phyloP scores from a whole-genome alignment of 805 yeast species.

The Millerozyma miso region DNA sequence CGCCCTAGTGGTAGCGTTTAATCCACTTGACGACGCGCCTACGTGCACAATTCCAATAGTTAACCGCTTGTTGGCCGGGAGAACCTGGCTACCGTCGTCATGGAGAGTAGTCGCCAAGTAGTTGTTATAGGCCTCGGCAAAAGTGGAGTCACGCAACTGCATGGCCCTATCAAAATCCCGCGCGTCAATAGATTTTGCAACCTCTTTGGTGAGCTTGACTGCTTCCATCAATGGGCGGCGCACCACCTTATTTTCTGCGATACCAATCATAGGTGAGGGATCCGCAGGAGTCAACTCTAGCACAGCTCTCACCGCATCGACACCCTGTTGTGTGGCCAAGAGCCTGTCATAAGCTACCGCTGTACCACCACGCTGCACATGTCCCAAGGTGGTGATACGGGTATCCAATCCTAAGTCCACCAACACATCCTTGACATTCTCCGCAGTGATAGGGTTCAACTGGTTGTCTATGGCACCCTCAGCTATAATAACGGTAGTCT shows the following conservation, averaged over 20 bases:
- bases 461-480: constrained; percentile 79
- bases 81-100: constrained; percentile 31
- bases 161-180: constrained; percentile 70
- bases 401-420: constrained; percentile 72
- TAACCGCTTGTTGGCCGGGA: constrained; percentile 50
- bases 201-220: constrained; percentile 64
- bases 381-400: constrained; percentile 73
- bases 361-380: constrained; percentile 80
- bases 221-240: constrained; percentile 70
- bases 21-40: constrained; percentile 79
- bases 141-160: constrained; percentile 65
- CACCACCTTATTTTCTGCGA: constrained; percentile 65
- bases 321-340: constrained; percentile 76
- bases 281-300: constrained; percentile 62
- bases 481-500: constrained; percentile 76
- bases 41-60: constrained; percentile 69
- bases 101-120: constrained; percentile 49
- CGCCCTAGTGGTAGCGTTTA: constrained; percentile 74
- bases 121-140: constrained; percentile 59
- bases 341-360: constrained; percentile 73
- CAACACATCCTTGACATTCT: constrained; percentile 61
- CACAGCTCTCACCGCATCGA: constrained; percentile 74
- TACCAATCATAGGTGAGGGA: constrained; percentile 78
- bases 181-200: constrained; percentile 61
- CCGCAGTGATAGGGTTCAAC: constrained; percentile 60